These are phyloP conservation scores for Globisporangium takayamanum DNA, from an alignment of 352 stramenopile species.

Conservation along the genomic window DNA sequence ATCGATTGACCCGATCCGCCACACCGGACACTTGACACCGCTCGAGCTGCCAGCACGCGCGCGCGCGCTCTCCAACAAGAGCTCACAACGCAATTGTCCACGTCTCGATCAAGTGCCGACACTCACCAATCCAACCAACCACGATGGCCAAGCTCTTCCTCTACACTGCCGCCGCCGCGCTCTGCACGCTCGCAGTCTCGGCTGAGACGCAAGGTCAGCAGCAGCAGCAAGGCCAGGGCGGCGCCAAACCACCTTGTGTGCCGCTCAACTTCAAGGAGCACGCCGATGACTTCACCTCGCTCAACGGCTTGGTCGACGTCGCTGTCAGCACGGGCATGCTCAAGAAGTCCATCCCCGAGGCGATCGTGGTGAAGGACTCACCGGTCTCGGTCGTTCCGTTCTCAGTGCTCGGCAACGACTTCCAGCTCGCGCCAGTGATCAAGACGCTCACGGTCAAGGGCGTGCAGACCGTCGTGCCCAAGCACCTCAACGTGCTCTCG, in stretches of 20 bases:
- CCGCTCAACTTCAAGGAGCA: slow-evolving; percentile 21
- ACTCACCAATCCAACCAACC: background rate
- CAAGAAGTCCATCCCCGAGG: slow-evolving; percentile 22
- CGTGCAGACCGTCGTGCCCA: slow-evolving; percentile 21
- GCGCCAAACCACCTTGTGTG: background rate
- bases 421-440: slow-evolving; percentile 22
- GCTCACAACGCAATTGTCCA: background rate
- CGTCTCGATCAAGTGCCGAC: background rate
- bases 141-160: slow-evolving; percentile 8
- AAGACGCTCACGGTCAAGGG: slow-evolving; percentile 25
- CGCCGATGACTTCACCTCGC: slow-evolving; percentile 19
- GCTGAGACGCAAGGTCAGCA: background rate
- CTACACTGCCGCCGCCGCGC: background rate
- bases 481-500: slow-evolving; percentile 29
- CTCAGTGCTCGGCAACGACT: slow-evolving; percentile 21
- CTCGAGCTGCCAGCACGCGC: no score
- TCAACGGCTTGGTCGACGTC: slow-evolving; percentile 27
- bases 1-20: no score
- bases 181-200: slow-evolving; percentile 1
- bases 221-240: background rate
- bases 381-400: slow-evolving; percentile 20
- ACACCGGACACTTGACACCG: no score
- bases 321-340: slow-evolving; percentile 23
- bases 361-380: slow-evolving; percentile 22
- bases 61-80: no score